phyloP scores from a whole-genome alignment of 2,329 filamentous ascomycete genomes.

The Diaporthe aspalathi region DNA sequence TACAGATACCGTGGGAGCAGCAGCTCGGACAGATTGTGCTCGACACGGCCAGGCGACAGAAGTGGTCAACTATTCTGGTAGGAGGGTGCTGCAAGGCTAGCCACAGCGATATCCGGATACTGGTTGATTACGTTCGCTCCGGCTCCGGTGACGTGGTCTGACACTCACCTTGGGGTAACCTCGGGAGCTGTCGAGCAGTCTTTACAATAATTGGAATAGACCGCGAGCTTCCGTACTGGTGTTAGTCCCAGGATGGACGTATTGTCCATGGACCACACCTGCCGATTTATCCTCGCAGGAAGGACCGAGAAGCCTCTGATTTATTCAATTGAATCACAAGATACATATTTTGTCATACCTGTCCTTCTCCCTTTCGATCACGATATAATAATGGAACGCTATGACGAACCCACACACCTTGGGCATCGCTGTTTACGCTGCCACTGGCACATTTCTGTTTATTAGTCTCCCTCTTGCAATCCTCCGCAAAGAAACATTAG shows the following conservation, averaged over 20 bases:
- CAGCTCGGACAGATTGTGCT: slow-evolving; percentile 57
- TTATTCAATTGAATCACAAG: no score
- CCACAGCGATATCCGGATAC: slow-evolving; percentile 44
- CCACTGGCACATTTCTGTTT: slow-evolving; percentile 69
- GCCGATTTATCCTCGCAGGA: slow-evolving; percentile 4
- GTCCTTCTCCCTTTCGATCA: no score
- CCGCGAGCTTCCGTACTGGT: not conserved
- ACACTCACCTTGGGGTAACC: not conserved
- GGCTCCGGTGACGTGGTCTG: not conserved
- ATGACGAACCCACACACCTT: slow-evolving; percentile 53
- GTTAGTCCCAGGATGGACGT: not conserved
- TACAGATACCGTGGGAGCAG: slow-evolving; percentile 57
- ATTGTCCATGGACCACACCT: not conserved
- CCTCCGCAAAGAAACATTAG: not conserved
- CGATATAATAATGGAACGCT: no score
- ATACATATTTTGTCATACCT: no score
- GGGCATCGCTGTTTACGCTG: slow-evolving; percentile 65
- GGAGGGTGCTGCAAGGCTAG: slow-evolving; percentile 65
- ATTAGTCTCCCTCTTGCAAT: slow-evolving; percentile 49
- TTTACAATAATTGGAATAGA: no score
- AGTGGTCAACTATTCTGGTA: slow-evolving; percentile 60
- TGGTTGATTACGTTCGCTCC: slow-evolving; percentile 23
- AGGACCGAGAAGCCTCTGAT: not conserved
- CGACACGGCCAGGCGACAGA: slow-evolving; percentile 49
- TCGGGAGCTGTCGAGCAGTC: no score